Conservation (phyloP, 495 filamentous ascomycete species). For the Ramalina peruviana region DNA sequence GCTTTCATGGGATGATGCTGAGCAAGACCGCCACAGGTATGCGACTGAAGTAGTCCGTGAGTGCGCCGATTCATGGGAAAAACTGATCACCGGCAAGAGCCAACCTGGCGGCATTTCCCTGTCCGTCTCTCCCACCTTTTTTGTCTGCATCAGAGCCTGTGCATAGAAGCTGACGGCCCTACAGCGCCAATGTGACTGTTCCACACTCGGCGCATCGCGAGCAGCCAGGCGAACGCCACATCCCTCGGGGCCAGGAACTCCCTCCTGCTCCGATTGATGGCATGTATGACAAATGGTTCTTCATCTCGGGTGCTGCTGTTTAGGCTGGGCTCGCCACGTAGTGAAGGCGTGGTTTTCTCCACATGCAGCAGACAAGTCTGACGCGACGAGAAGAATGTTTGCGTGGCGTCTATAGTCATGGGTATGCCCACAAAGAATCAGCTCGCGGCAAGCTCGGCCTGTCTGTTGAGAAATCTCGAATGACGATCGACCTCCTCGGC, state of each 20-base stretch:
- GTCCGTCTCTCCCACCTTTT: constrained; percentile 40
- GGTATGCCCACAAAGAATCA: constrained; percentile 1
- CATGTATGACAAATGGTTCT: constrained; percentile 99
- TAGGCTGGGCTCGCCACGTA: constrained; percentile 29
- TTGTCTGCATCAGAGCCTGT: background rate
- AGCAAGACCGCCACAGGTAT: constrained; percentile 42
- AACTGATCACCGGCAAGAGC: constrained; percentile 79
- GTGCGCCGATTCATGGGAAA: constrained; percentile 95
- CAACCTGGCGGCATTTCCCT: constrained; percentile 60
- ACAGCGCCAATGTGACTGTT: constrained; percentile 67
- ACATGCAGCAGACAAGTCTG: background rate
- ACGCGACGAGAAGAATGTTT: background rate
- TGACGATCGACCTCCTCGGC: constrained; percentile 82
- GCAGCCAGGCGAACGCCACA: constrained; percentile 26
- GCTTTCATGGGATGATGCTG: background rate
- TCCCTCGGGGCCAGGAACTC: constrained; percentile 47
- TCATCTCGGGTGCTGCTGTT: constrained; percentile 93
- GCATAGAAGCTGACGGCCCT: constrained; percentile 19
- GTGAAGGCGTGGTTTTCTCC: background rate
- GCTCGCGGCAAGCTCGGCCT: constrained; percentile 62
- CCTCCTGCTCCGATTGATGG: constrained; percentile 80
- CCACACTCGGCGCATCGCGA: constrained; percentile 53
- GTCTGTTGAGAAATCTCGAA: constrained; percentile 62
- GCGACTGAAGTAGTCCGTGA: constrained; percentile 89
- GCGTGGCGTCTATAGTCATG: background rate